A percentile compares a stretch with the other conserved stretches of the same genome.
These are phyloP conservation scores for Venustampulla echinocandica DNA, from an alignment of 495 filamentous ascomycete species.

Conservation along the genomic window DNA sequence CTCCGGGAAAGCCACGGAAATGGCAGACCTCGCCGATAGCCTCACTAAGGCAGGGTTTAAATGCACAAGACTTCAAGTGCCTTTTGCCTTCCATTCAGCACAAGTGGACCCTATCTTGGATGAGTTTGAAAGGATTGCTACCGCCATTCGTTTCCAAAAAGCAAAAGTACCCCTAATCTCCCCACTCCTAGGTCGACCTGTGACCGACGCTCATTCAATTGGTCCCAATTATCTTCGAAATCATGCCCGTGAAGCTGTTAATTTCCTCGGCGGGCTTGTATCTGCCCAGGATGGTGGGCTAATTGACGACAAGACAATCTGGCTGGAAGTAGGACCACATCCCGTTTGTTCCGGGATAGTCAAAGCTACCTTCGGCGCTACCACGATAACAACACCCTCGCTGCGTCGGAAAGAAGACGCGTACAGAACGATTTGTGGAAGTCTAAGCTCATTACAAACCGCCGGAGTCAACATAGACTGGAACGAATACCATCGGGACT, in stretches of 20 bases:
- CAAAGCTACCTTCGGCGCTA: constrained; percentile 51
- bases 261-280: constrained; percentile 58
- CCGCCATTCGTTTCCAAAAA: constrained; percentile 46
- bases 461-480: constrained; percentile 63
- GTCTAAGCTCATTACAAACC: constrained; percentile 51
- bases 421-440: constrained; percentile 57
- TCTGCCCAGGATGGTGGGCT: constrained; percentile 39
- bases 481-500: constrained; percentile 73
- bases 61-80: constrained; percentile 59
- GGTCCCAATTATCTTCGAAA: constrained; percentile 52
- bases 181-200: constrained; percentile 52
- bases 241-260: constrained; percentile 64
- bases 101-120: constrained; percentile 73
- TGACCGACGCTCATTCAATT: constrained; percentile 47
- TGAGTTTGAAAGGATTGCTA: constrained; percentile 51
- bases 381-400: constrained; percentile 49
- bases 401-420: constrained; percentile 43
- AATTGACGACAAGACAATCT: constrained; percentile 48
- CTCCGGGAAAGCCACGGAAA: constrained; percentile 41
- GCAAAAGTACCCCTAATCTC: constrained; percentile 66
- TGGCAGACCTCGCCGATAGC: constrained; percentile 48
- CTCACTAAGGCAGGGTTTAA: constrained; percentile 53
- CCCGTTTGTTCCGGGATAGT: constrained; percentile 63
- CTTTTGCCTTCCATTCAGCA: constrained; percentile 74
- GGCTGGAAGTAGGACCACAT: constrained; percentile 63